Base-by-base conservation (phyloP, 805 yeast species). In the Cyberlindnera meyerae region DNA sequence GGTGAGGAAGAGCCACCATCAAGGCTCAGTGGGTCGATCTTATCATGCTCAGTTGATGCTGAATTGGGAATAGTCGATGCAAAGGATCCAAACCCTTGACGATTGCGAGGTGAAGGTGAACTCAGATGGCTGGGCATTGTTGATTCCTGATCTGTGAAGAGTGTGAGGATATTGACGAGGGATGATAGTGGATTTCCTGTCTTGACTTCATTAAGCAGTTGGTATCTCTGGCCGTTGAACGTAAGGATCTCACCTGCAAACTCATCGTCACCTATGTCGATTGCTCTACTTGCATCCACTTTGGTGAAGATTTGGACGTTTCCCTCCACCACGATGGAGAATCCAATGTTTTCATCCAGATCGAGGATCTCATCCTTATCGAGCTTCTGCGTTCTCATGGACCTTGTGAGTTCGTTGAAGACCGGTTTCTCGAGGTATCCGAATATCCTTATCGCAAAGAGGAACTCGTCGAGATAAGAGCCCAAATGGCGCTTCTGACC, bases 261-360 rank as follows among this genome's bases (percentile, higher is more conserved):
- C 42, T 46, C 54, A 40, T 60, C 55, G 27, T 37, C 47, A 25
- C 45, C 41, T 11, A 36, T 21, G 20, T 34, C 13, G 2, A 31
- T 15, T 11, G 35, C 17, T 11, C 51, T 28, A 9, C 18, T 25
- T 24, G 50, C 53, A 24, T 68, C 65, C 3, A 80, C 62, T 43
- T 74, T 75, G 31, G 80, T 77, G 54, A 73, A 87, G 0, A 93
- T 83, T 52, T 85, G 88, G 33, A 90, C 75, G 11, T 79, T 72
- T 1, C 98, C 98, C 49, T 89, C 97, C 1, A 89, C 95, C 16
- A 90, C 95, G 29, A 93, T 83, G 25, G 93, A 79, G 51, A 93
- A 89, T 1, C 97, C 97, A 6, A 82, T 65, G 6, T 78, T 73
- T 34, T 82, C 85, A 43, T 83, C 86, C 27, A 90, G 60, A 33